Base-by-base conservation (phyloP, 2,329 filamentous ascomycete species). In the Venturia effusa region DNA sequence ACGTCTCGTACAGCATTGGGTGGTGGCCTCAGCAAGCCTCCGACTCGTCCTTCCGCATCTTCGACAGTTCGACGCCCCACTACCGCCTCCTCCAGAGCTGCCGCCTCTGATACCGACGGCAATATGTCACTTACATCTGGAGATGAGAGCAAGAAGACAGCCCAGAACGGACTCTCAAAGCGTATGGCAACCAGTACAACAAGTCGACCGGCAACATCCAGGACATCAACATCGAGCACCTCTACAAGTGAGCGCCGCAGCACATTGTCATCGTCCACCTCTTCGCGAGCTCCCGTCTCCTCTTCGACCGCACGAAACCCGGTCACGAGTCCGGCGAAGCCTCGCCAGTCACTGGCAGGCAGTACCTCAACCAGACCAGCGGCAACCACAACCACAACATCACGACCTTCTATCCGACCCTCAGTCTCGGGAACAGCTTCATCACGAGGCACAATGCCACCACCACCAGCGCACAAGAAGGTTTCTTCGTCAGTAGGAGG, bases 101-200 rank as follows among this genome's bases (percentile, higher is more conserved):
- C 61, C 10, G 40, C 51, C 13, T 63, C 61, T 32, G 51, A 59
- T 43, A 39, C 45, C 10, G 61, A 63, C 17, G 39, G 37, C 37
- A 41, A 59, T 22, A 15, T 40, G 34, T 63, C 62, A 27, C 57
- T 64, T 27, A 64, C 62, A 22, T 64, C 62, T 43, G 62, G 62
- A 15, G 62, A 64, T 24, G 62, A 64, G 43, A 45, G 37, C 32
- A 64, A 61, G 59, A 62, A 45, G 55, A 62, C 55, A 19, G 39
- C 41, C n/a, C 40, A 40, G 22, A 61, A 64, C 45, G 62, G 55
- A n/a, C 55, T 61, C 7, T 63, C 61, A 37, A 61, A 61, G 43
- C 62, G 62, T 37, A 61, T 61, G 55, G n/a, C 62, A 27, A 22
- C 61, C 55, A 40, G 30, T 13, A 22, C 62, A 27, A 39, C 55